Conservation (phyloP, 441 rosid genomes). For the Brassica balearica region DNA sequence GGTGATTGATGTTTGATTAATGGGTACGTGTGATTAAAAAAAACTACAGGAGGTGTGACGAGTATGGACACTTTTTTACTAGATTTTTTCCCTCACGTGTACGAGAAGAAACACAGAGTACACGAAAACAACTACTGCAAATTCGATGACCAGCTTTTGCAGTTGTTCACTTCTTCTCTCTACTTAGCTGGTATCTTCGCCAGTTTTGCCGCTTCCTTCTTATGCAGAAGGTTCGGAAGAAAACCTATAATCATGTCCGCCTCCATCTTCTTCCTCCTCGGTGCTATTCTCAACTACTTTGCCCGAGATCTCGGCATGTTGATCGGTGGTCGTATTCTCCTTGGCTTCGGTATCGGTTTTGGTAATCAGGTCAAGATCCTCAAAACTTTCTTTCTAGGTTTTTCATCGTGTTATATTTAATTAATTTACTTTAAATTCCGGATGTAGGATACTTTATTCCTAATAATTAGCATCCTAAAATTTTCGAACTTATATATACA, state of each 20-base stretch:
- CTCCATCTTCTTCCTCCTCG: slow-evolving; percentile 69
- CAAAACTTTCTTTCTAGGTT: background rate
- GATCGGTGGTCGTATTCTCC: slow-evolving; percentile 81
- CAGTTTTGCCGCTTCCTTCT: slow-evolving; percentile 64
- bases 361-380: slow-evolving; percentile 76
- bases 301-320: slow-evolving; percentile 82
- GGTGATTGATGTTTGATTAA: background rate
- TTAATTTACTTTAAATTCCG: no score
- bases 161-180: slow-evolving; percentile 83
- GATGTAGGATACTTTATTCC: no score
- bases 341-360: slow-evolving; percentile 92
- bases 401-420: no score
- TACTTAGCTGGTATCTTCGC: slow-evolving; percentile 79
- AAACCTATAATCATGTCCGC: slow-evolving; percentile 74
- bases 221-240: slow-evolving; percentile 68
- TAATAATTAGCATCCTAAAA: no score
- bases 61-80: slow-evolving; percentile 74
- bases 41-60: slow-evolving; percentile 57
- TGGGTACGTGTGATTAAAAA: background rate
- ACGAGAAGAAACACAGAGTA: slow-evolving; percentile 58
- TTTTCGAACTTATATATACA: no score
- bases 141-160: slow-evolving; percentile 69
- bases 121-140: slow-evolving; percentile 94
- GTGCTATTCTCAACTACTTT: slow-evolving; percentile 81
- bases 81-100: slow-evolving; percentile 69